phyloP scores from a whole-genome alignment of 2,329 filamentous ascomycete genomes.

The Passalora sequoiae region DNA sequence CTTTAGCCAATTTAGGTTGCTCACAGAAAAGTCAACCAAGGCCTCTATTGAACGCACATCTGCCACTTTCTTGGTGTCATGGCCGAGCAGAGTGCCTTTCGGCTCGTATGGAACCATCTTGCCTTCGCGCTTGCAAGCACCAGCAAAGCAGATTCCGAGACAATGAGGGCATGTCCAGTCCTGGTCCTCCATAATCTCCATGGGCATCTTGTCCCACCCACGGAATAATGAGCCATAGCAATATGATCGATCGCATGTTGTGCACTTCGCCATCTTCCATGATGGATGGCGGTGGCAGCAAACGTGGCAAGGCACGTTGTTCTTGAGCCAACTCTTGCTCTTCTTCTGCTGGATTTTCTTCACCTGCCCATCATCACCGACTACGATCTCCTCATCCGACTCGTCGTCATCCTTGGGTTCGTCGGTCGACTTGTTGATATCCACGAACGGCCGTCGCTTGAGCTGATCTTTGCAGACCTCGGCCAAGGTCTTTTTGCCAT shows the following conservation, averaged over 20 bases:
- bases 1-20: slow-evolving; percentile 79
- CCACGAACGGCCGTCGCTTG: slow-evolving; percentile 70
- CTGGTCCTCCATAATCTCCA: slow-evolving; percentile 71
- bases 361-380: slow-evolving; percentile 59
- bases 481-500: slow-evolving; percentile 73
- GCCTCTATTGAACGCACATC: slow-evolving; percentile 87
- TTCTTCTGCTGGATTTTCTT: slow-evolving; percentile 62
- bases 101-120: slow-evolving; percentile 77
- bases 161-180: slow-evolving; percentile 89
- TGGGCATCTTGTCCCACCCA: slow-evolving; percentile 84
- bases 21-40: slow-evolving; percentile 82
- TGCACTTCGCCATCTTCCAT: slow-evolving; percentile 82
- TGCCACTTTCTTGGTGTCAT: slow-evolving; percentile 84
- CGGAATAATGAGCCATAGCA: slow-evolving; percentile 92
- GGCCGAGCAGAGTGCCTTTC: slow-evolving; percentile 79
- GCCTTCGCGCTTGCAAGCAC: slow-evolving; percentile 63
- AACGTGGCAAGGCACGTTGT: slow-evolving; percentile 66
- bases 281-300: slow-evolving; percentile 73
- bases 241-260: slow-evolving; percentile 68
- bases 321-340: slow-evolving; percentile 46
- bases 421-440: slow-evolving; percentile 61
- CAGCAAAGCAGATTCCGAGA: slow-evolving; percentile 79
- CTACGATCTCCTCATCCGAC: slow-evolving; percentile 51
- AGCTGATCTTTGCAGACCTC: slow-evolving; percentile 93
- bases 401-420: slow-evolving; percentile 41